Base-by-base conservation (phyloP, 169 alveolate genomes). In the Plasmodium gaboni region DNA sequence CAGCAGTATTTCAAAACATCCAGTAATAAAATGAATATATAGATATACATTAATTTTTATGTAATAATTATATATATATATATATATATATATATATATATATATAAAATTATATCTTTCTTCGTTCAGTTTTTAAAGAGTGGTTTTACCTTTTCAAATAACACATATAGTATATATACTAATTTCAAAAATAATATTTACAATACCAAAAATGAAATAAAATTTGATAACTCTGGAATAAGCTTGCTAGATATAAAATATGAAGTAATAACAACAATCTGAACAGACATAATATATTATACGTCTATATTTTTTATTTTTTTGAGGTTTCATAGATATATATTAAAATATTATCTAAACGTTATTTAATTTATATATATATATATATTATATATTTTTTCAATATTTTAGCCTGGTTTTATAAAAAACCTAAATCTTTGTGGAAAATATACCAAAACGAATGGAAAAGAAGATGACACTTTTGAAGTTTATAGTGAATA, bases 401-500 rank as follows among this genome's bases (percentile, higher is more conserved):
- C 17, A 51, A 19, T 65, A n/a, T 65, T n/a, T 24, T 48, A 74
- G 88, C 88, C 88, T 1, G 42, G 28, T 32, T 74, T 61, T 19
- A 57, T 74, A n/a, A 74, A 63, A 46, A 74, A 74, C 22, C 51
- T 74, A 13, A 61, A 74, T 53, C 22, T 74, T 13, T 74, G 88
- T 51, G 88, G 88, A 12, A 74, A 74, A 32, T 74, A 74, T 70
- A 63, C 74, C 13, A 74, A 74, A 19, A 74, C 24, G 9, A 74
- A 24, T 63, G 71, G 26, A 63, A 74, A 74, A 53, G 74, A n/a
- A 44, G 88, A 74, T 9, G 88, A 74, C 38, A n/a, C 88, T 4
- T 60, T 74, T 55, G 88, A 74, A 50, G 74, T 74, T 0, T 74
- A 74, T 19, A 64, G 88, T 46, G 88, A 74, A n/a, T 74, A 74